A percentile compares a stretch with the other conserved stretches of the same genome.
Evolutionary conservation across 805 yeast genomes (phyloP).

Genomic region (Millerozyma acaciae): DNA sequence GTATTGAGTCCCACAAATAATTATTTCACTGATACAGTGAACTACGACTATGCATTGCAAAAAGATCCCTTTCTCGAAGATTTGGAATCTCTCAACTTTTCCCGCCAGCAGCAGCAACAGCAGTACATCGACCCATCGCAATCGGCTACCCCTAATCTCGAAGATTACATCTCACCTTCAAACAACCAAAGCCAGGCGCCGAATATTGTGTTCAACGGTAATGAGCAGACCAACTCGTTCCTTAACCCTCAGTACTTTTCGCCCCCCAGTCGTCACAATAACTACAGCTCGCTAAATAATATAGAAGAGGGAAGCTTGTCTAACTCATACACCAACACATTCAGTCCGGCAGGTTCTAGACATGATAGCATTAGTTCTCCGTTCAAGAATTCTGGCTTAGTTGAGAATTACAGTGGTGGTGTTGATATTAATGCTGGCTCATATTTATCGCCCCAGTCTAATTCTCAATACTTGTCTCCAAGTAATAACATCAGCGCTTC

Average conservation of each 20-base stretch:
- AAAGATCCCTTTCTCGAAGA: conserved; percentile 33
- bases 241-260: conserved; percentile 39
- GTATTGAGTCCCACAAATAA: conserved; percentile 11
- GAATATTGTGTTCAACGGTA: conserved; percentile 3
- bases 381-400: conserved; percentile 10
- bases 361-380: conserved; percentile 31
- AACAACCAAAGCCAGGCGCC: conserved; percentile 7
- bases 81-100: conserved; percentile 17
- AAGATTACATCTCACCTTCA: conserved; percentile 36
- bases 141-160: conserved; percentile 24
- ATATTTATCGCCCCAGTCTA: conserved; percentile 33
- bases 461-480: conserved; percentile 31
- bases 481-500: conserved; percentile 25
- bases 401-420: conserved; percentile 9
- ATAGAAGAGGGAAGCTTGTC: conserved; percentile 28
- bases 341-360: conserved; percentile 29
- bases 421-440: conserved; percentile 23
- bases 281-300: conserved; percentile 25
- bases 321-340: conserved; percentile 15
- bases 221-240: conserved; percentile 13
- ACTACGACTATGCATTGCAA: conserved; percentile 13
- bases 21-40: conserved; percentile 13
- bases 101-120: conserved; percentile 8
- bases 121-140: conserved; percentile 14
- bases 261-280: conserved; percentile 26